Evolutionary conservation across 108 stramenopile genomes (phyloP).

Genomic region (Discostella stelligeroides): DNA sequence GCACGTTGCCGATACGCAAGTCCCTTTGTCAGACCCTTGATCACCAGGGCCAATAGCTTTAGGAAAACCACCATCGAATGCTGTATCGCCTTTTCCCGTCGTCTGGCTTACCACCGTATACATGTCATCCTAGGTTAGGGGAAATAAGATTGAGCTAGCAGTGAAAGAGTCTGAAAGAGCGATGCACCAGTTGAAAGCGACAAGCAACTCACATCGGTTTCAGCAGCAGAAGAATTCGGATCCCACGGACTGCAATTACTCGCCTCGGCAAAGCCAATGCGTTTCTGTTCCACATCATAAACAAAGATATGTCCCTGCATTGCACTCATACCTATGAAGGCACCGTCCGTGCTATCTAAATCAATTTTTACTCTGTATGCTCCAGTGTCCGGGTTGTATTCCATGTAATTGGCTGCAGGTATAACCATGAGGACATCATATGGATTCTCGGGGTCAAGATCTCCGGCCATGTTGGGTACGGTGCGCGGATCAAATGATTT

Average conservation of each 20-base stretch:
- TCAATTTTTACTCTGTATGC: constrained; percentile 56
- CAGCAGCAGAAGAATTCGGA: constrained; percentile 16
- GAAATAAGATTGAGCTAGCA: not conserved
- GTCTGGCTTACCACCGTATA: not conserved
- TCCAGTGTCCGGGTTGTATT: constrained; percentile 56
- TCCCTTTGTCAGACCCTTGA: not conserved
- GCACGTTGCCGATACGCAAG: constrained; percentile 55
- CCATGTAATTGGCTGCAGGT: constrained; percentile 82
- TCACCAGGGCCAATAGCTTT: not conserved
- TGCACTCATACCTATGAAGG: constrained; percentile 79
- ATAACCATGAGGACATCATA: constrained; percentile 77
- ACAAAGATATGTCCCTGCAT: constrained; percentile 81
- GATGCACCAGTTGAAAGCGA: not conserved
- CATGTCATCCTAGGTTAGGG: constrained; percentile 29
- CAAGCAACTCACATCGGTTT: constrained; percentile 7
- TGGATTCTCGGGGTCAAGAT: constrained; percentile 63
- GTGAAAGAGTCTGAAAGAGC: not conserved
- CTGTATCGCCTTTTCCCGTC: no score
- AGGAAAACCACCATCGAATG: constrained; percentile 7
- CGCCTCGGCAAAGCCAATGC: constrained; percentile 76
- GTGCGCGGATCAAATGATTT: constrained; percentile 49
- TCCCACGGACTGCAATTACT: constrained; percentile 34
- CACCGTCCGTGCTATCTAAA: constrained; percentile 54
- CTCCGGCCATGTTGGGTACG: constrained; percentile 64
- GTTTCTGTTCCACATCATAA: constrained; percentile 66